phyloP scores from a whole-genome alignment of 2,329 filamentous ascomycete genomes.

The Claviceps spartinae region DNA sequence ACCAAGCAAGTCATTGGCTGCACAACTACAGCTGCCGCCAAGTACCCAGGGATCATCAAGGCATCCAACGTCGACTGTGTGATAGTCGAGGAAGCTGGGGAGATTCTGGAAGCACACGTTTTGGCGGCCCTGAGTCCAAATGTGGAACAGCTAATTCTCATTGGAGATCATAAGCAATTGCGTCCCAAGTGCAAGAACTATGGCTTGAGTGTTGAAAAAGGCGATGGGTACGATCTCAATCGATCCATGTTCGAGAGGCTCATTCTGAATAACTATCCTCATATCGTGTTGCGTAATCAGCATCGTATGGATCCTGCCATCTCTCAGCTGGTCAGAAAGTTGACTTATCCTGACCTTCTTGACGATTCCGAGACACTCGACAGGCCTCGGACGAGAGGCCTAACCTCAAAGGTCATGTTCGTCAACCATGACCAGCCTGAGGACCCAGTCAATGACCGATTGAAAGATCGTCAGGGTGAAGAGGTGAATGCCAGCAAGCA shows the following conservation, averaged over 20 bases:
- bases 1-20: constrained; percentile 50
- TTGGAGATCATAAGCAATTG: constrained; percentile 62
- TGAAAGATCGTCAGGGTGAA: constrained; percentile 36
- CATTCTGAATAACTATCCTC: constrained; percentile 38
- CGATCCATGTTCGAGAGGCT: constrained; percentile 56
- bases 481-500: constrained; percentile 32
- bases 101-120: constrained; percentile 54
- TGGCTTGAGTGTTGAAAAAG: constrained; percentile 45
- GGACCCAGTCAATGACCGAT: constrained; percentile 21
- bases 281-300: constrained; percentile 43
- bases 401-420: constrained; percentile 43
- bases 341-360: constrained; percentile 45
- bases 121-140: constrained; percentile 42
- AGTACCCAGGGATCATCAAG: constrained; percentile 39
- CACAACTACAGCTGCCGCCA: constrained; percentile 59
- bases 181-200: constrained; percentile 54
- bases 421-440: constrained; percentile 49
- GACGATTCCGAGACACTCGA: constrained; percentile 37
- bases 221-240: constrained; percentile 53
- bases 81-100: constrained; percentile 59
- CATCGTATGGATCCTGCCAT: constrained; percentile 60
- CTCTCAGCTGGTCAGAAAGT: constrained; percentile 41
- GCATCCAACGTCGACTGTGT: constrained; percentile 43
- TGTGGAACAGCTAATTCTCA: constrained; percentile 52
- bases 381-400: constrained; percentile 36